Percentiles rank a stretch among this genome's conserved stretches.
These are phyloP conservation scores for Agrocybe chaxingu DNA, from an alignment of 768 basidiomycete species.

Conservation along the genomic window DNA sequence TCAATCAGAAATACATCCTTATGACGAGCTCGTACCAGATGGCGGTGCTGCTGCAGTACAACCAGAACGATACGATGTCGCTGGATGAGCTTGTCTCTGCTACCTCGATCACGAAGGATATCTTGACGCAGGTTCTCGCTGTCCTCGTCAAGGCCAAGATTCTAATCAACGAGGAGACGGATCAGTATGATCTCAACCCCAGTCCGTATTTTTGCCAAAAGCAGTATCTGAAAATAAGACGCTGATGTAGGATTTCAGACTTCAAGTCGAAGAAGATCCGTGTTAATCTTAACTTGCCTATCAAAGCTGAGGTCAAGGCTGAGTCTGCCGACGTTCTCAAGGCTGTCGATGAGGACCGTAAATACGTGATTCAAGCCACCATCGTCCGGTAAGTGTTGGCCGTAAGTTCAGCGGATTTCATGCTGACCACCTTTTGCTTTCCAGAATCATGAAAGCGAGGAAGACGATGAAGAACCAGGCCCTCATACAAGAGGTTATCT, in stretches of 20 bases:
- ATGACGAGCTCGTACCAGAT: conserved; percentile 98
- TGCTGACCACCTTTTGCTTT: conserved; percentile 2
- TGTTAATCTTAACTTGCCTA: conserved; percentile 86
- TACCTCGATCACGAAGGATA: conserved; percentile 78
- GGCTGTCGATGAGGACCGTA: conserved; percentile 95
- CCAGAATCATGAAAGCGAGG: conserved; percentile 90
- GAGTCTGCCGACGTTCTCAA: conserved; percentile 88
- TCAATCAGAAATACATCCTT: conserved; percentile 93
- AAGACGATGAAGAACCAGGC: conserved; percentile 95
- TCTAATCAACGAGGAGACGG: conserved; percentile 82
- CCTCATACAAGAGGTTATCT: conserved; percentile 86
- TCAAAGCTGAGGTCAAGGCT: conserved; percentile 93
- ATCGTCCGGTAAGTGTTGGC: conserved; percentile 64
- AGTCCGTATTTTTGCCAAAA: conserved; percentile 25
- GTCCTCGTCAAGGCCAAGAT: conserved; percentile 88
- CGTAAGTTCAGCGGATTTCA: not conserved
- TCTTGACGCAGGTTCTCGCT: conserved; percentile 66
- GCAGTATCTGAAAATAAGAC: not conserved
- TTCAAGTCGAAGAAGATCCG: conserved; percentile 95
- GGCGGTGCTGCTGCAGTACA: conserved; percentile 94
- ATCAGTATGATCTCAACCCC: conserved; percentile 92
- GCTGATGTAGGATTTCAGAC: conserved; percentile 34
- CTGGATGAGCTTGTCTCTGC: conserved; percentile 76
- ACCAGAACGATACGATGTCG: conserved; percentile 85
- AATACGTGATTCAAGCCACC: conserved; percentile 93